A percentile compares a stretch with the other conserved stretches of the same genome.
Evolutionary conservation across 129 eudicot genomes (phyloP).

Genomic region (Pseudognaphalium luteoalbum): DNA sequence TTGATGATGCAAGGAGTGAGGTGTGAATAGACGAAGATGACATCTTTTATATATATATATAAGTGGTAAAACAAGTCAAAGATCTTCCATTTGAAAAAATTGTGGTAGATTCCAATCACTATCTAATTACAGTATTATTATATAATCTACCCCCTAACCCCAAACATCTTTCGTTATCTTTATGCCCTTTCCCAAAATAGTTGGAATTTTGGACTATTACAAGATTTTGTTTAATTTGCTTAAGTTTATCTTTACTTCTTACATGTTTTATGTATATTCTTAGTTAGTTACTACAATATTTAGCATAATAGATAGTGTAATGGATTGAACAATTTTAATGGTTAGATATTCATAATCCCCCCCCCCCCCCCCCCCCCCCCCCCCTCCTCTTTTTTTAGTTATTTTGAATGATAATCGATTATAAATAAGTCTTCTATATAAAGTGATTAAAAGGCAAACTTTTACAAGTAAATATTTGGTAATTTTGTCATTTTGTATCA

Average conservation of each 20-base stretch:
- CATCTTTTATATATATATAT: too few relatives aligned
- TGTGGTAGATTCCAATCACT: slow-evolving; percentile 38
- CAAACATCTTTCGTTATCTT: slow-evolving; percentile 23
- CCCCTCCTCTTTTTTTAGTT: too few relatives aligned
- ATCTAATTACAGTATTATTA: slow-evolving; percentile 3
- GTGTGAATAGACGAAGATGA: slow-evolving; percentile 17
- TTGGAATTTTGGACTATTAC: neutral
- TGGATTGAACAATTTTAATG: neutral
- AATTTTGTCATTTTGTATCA: slow-evolving; percentile 16
- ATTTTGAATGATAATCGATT: neutral
- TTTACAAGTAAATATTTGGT: slow-evolving; percentile 17
- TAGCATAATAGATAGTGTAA: too few relatives aligned
- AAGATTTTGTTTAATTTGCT: too few relatives aligned
- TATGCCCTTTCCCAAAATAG: slow-evolving; percentile 14
- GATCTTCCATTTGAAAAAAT: slow-evolving; percentile 29
- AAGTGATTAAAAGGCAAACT: slow-evolving; percentile 21
- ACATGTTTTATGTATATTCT: too few relatives aligned
- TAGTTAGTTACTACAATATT: too few relatives aligned
- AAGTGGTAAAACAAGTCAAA: slow-evolving; percentile 33
- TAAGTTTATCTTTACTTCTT: too few relatives aligned
- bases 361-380: too few relatives aligned
- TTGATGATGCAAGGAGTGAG: neutral
- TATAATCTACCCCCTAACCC: slow-evolving; percentile 21
- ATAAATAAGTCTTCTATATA: neutral
- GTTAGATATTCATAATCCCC: too few relatives aligned